Evolutionary conservation across 225 moss, liverwort and hornwort genomes (phyloP), one percentile per base, ranked within the genome.

Genomic region (Straminergon stramineum): DNA sequence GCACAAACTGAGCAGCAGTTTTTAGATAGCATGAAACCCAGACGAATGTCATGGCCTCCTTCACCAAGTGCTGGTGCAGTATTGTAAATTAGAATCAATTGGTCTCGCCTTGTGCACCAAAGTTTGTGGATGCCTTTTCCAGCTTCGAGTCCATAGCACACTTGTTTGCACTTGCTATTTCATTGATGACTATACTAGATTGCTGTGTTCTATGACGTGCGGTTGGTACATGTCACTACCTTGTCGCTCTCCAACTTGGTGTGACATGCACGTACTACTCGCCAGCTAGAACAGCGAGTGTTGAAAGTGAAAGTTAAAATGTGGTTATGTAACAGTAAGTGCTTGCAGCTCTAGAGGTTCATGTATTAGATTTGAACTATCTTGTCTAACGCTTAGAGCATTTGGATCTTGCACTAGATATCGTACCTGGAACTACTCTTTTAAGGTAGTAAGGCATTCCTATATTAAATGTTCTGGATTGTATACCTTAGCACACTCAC

Each of bases 1-100:
- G 91, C 94, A 23, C 95, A 92, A 82, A 91, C 93, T 55, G 96
- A 96, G 88, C 96, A 95, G 86, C 95, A 93, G 63, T 92, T 94
- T 32, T 48, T 95, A 85, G 97, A 97, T 73, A 91, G 93, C 87
- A 85, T 93, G 91, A 95, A 97, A 90, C 94, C 93, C 48, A 95
- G 98, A 90, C 93, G 96, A 48, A 94, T 98, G 96, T 95, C 97
- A 52, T 96, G 96, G 96, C 96, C 98, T 85, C 94, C 92, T 70
- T 97, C 96, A 82, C 96, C 95, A 60, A 95, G 91, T 75, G 90
- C 90, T 85, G 92, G 91, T 66, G 89, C 91, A 53, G 91, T 94
- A 23, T 86, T 93, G 90, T 93, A 88, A 93, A 87, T 31, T 79
- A 30, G 34, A 83, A 74, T 30, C 41, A 56, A 28, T 32, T 62